Base-by-base conservation (phyloP, 2,329 filamentous ascomycete genomes). In the Penicillium crustosum region DNA sequence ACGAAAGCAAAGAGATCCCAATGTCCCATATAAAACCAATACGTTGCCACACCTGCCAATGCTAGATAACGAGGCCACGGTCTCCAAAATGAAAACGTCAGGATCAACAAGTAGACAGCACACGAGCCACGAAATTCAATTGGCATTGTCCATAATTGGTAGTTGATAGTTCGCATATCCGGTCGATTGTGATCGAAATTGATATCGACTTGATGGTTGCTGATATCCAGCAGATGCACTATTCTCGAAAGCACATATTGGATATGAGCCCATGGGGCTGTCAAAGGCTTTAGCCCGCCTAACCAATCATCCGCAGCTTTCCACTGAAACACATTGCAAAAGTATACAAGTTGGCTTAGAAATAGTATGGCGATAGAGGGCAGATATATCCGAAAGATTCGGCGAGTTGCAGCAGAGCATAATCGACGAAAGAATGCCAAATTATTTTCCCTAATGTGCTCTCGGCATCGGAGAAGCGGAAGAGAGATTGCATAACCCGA, bases 1-100 rank as follows among this genome's bases (percentile, higher is more conserved):
- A 43, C 19, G 23, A 55, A 55, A 3, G 53, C 36, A 10, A 55
- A 55, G 23, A 55, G 44, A 38, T 55, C 53, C 53, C 53, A 55
- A 17, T 55, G 45, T 42, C 53, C 53, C 35, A 55, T 35, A n/a
- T 49, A 55, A 27, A 55, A 50, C 53, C 53, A 55, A 25, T 41
- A 55, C 6, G 36, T 12, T 1, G 44, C 33, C 19, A 55, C 45
- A 1, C n/a, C 17, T 27, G 29, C 36, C 27, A 55, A 33, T 23
- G 19, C 44, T 3, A 55, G 27, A 25, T 48, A 42, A 5, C 53
- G 53, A 12, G 44, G 35, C 8, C 10, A 29, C 0, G 44, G 19
- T 17, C 17, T 55, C 53, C 53, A 49, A 42, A 55, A 55, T 43
- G 44, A 31, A 13, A 43, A n/a, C 3, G 45, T 43, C 33, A 55